phyloP scores from a whole-genome alignment of 352 stramenopile species.

The Phytophthora uliginosa region DNA sequence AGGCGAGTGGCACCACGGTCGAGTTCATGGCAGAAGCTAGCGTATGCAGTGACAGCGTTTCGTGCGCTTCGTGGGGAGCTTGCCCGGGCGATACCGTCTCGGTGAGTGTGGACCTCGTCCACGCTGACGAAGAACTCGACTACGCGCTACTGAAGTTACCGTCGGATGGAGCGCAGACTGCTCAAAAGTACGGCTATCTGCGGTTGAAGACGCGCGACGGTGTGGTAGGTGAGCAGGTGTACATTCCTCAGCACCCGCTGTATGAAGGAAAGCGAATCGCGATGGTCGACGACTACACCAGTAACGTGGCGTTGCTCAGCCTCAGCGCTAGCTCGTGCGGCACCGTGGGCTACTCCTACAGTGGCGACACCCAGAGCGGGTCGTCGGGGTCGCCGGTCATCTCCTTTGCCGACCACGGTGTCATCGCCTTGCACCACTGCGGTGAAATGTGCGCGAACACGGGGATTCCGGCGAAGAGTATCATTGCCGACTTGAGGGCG shows the following conservation, averaged over 20 bases:
- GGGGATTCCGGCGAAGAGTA: constrained; percentile 54
- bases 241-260: constrained; percentile 66
- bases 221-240: constrained; percentile 51
- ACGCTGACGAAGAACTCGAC: constrained; percentile 59
- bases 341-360: constrained; percentile 61
- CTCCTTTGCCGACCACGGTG: constrained; percentile 56
- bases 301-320: constrained; percentile 46
- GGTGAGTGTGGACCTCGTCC: constrained; percentile 55
- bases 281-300: constrained; percentile 59
- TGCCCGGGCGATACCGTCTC: constrained; percentile 58
- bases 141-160: constrained; percentile 69
- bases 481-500: constrained; percentile 53
- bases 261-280: constrained; percentile 63
- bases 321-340: constrained; percentile 47
- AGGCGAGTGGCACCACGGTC: constrained; percentile 53
- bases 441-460: constrained; percentile 69
- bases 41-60: constrained; percentile 41
- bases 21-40: constrained; percentile 72
- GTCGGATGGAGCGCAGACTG: constrained; percentile 38
- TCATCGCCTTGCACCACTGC: constrained; percentile 80
- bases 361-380: constrained; percentile 68
- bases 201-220: constrained; percentile 47
- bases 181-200: constrained; percentile 69
- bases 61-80: constrained; percentile 47
- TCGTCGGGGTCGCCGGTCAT: constrained; percentile 75